A percentile compares a stretch with the other conserved stretches of the same genome.
phyloP scores from a whole-genome alignment of 2,329 filamentous ascomycete genomes.

The Coleophoma eucalyptorum region DNA sequence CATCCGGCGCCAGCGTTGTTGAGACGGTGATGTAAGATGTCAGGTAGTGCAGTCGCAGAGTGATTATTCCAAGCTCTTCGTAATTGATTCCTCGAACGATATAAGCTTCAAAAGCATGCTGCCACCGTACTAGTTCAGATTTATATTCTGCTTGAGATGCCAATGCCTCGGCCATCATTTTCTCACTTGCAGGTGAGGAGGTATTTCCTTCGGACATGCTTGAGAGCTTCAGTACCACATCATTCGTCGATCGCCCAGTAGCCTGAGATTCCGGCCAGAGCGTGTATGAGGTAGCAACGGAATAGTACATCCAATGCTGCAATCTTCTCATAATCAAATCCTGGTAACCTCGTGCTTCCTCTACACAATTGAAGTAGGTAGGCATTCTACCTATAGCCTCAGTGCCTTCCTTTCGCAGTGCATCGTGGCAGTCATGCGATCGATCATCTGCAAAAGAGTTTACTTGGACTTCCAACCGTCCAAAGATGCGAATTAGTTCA shows the following conservation, averaged over 20 bases:
- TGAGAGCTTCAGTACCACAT: constrained; percentile 4
- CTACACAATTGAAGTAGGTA: constrained; percentile 6
- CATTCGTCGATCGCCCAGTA: neutral
- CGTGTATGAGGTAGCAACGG: neutral
- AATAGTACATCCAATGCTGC: constrained; percentile 13
- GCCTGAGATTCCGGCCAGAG: constrained; percentile 1
- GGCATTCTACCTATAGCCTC: constrained; percentile 15
- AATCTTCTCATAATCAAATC: constrained; percentile 16
- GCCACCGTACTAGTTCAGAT: neutral
- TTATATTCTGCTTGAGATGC: neutral
- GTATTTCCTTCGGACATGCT: neutral
- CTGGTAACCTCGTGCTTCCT: constrained; percentile 15
- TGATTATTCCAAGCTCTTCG: neutral
- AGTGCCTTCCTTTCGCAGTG: constrained; percentile 11
- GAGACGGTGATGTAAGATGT: neutral
- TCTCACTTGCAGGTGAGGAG: neutral
- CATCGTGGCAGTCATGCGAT: constrained; percentile 6
- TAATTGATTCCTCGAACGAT: neutral
- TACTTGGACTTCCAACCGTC: constrained; percentile 56
- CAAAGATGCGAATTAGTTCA: constrained; percentile 58
- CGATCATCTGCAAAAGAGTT: constrained; percentile 42
- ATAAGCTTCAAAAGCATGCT: neutral
- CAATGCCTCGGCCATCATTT: neutral
- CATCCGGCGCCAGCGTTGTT: neutral
- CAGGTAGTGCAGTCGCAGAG: neutral